These are phyloP conservation scores for Kazachstania kunashirensis DNA, from an alignment of 805 yeast genomes.

Conservation along the genomic window DNA sequence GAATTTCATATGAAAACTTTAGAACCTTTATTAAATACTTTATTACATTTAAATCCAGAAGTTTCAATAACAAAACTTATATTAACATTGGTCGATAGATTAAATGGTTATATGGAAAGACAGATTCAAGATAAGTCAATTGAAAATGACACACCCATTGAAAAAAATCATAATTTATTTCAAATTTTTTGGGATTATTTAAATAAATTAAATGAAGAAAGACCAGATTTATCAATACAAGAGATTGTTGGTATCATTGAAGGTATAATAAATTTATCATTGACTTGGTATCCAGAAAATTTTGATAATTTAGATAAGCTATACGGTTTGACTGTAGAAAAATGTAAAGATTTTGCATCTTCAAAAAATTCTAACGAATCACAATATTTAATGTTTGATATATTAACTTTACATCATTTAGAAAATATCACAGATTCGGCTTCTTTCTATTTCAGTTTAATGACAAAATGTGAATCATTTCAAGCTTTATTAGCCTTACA, in stretches of 20 bases:
- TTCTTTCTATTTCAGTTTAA: slow-evolving; percentile 12
- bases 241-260: slow-evolving; percentile 58
- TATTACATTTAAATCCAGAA: slow-evolving; percentile 56
- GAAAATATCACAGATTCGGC: not conserved
- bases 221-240: slow-evolving; percentile 57
- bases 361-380: slow-evolving; percentile 9
- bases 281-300: slow-evolving; percentile 57
- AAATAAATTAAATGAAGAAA: slow-evolving; percentile 40
- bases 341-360: slow-evolving; percentile 31
- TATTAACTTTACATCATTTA: slow-evolving; percentile 12
- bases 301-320: slow-evolving; percentile 51
- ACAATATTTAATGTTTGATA: slow-evolving; percentile 14
- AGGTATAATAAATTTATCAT: slow-evolving; percentile 53
- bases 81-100: slow-evolving; percentile 60
- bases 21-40: slow-evolving; percentile 53
- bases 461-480: slow-evolving; percentile 19
- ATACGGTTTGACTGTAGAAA: slow-evolving; percentile 42
- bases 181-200: slow-evolving; percentile 59
- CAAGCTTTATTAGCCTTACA: slow-evolving; percentile 33
- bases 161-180: slow-evolving; percentile 34
- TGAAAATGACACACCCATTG: not conserved
- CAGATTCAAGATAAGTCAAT: slow-evolving; percentile 8
- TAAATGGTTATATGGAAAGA: slow-evolving; percentile 24
- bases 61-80: slow-evolving; percentile 61
- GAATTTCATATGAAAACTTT: slow-evolving; percentile 76